A percentile compares a stretch with the other conserved stretches of the same genome.
These are phyloP conservation scores for Sungouiozyma ichnusensis DNA, from an alignment of 805 yeast species.

Conservation along the genomic window DNA sequence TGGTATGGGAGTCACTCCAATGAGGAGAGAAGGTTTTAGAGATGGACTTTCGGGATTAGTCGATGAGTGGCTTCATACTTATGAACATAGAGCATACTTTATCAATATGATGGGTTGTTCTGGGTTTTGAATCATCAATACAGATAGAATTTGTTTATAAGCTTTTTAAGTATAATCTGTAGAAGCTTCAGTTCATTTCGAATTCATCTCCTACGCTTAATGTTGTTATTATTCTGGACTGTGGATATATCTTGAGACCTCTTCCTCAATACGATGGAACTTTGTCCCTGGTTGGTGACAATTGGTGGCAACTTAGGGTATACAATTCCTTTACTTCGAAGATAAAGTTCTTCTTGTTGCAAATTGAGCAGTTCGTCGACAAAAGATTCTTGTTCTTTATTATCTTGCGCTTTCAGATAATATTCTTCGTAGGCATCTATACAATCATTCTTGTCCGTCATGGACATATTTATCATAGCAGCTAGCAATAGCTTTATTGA, in stretches of 20 bases:
- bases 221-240: neutral
- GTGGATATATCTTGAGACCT: conserved; percentile 1
- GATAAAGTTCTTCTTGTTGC: conserved; percentile 7
- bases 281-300: neutral
- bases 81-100: conserved; percentile 32
- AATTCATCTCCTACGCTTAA: conserved; percentile 1
- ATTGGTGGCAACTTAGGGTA: conserved; percentile 9
- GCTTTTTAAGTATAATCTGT: neutral
- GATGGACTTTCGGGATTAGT: conserved; percentile 3
- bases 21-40: conserved; percentile 1
- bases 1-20: conserved; percentile 9
- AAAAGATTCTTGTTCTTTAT: neutral
- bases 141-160: neutral
- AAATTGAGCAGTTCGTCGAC: neutral
- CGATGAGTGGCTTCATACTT: conserved; percentile 22
- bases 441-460: neutral
- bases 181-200: neutral
- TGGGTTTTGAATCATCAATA: conserved; percentile 11
- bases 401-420: neutral
- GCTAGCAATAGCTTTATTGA: too few relatives aligned
- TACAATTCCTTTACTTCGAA: conserved; percentile 7
- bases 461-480: too few relatives aligned
- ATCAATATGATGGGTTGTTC: conserved; percentile 27
- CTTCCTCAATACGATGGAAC: conserved; percentile 2
- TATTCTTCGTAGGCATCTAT: conserved; percentile 8